A percentile compares a stretch with the other conserved stretches of the same genome.
phyloP scores from a whole-genome alignment of 495 filamentous ascomycete genomes.

The Chlorociboria aeruginascens region DNA sequence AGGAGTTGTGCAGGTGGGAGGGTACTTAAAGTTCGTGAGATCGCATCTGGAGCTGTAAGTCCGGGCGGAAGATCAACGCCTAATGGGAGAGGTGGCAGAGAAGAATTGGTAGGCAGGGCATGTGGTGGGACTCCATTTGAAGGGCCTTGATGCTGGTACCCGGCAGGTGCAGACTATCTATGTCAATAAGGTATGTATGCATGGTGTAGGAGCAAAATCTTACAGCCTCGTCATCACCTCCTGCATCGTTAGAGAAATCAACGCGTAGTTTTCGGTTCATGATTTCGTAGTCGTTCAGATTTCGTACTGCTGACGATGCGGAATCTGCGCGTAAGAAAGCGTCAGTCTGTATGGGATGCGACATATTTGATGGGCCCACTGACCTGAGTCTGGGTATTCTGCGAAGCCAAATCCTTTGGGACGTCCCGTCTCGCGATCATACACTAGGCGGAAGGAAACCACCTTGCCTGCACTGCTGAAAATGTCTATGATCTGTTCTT shows the following conservation, averaged over 20 bases:
- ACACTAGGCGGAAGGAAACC: slow-evolving; percentile 85
- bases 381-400: slow-evolving; percentile 71
- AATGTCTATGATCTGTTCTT: slow-evolving; percentile 88
- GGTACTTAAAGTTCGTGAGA: slow-evolving; percentile 75
- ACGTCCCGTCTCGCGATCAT: slow-evolving; percentile 88
- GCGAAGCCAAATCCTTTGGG: slow-evolving; percentile 96
- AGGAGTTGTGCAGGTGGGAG: slow-evolving; percentile 82
- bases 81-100: slow-evolving; percentile 68
- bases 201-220: neutral
- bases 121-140: slow-evolving; percentile 14
- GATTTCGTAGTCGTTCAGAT: slow-evolving; percentile 90
- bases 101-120: slow-evolving; percentile 17
- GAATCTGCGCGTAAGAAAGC: slow-evolving; percentile 45
- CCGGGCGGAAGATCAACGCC: slow-evolving; percentile 73
- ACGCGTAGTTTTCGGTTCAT: slow-evolving; percentile 92
- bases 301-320: slow-evolving; percentile 87
- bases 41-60: slow-evolving; percentile 76
- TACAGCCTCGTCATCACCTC: slow-evolving; percentile 44
- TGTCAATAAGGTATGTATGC: neutral
- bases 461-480: slow-evolving; percentile 81
- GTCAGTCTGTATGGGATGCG: neutral
- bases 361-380: slow-evolving; percentile 2
- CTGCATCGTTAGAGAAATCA: slow-evolving; percentile 87
- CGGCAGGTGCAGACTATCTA: slow-evolving; percentile 6
- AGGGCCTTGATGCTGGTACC: slow-evolving; percentile 11